phyloP scores from a whole-genome alignment of 2,329 filamentous ascomycete genomes.

The Didymellaceae sp. region DNA sequence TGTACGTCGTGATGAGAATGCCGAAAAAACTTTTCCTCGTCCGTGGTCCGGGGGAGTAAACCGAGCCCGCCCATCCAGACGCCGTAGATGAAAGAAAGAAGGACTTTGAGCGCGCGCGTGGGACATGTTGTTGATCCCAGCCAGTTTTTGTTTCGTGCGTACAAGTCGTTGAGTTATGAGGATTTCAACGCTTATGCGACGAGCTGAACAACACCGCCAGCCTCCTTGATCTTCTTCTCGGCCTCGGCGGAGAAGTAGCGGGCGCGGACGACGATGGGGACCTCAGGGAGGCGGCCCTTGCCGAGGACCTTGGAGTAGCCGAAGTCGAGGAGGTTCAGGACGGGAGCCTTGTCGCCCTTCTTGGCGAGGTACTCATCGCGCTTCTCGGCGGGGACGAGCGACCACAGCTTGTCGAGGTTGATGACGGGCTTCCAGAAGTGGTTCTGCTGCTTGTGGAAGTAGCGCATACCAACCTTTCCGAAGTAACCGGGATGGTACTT shows the following conservation, averaged over 20 bases:
- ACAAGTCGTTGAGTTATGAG: not conserved
- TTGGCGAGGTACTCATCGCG: slow-evolving; percentile 89
- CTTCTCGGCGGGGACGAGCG: slow-evolving; percentile 89
- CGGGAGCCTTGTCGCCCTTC: slow-evolving; percentile 91
- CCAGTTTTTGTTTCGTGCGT: slow-evolving; percentile 3
- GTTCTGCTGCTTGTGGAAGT: slow-evolving; percentile 88
- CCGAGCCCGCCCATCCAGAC: slow-evolving; percentile 35
- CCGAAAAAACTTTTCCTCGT: too few relatives aligned
- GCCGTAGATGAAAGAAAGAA: too few relatives aligned
- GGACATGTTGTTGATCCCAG: slow-evolving; percentile 13
- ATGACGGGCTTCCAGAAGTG: slow-evolving; percentile 98
- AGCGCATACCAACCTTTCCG: slow-evolving; percentile 80
- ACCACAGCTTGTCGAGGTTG: slow-evolving; percentile 99
- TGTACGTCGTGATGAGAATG: too few relatives aligned
- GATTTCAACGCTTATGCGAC: slow-evolving; percentile 72
- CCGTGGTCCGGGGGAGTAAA: too few relatives aligned
- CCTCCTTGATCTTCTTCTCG: slow-evolving; percentile 98
- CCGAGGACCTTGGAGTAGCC: slow-evolving; percentile 99
- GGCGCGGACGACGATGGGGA: slow-evolving; percentile 93
- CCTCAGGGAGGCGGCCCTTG: slow-evolving; percentile 93
- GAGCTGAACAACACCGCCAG: slow-evolving; percentile 93
- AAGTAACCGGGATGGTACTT: slow-evolving; percentile 99
- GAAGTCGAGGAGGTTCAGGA: slow-evolving; percentile 95
- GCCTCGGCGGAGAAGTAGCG: slow-evolving; percentile 95
- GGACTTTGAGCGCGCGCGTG: slow-evolving; percentile 34